Evolutionary conservation across 805 yeast genomes (phyloP).

Genomic region (Kazachstania kunashirensis): DNA sequence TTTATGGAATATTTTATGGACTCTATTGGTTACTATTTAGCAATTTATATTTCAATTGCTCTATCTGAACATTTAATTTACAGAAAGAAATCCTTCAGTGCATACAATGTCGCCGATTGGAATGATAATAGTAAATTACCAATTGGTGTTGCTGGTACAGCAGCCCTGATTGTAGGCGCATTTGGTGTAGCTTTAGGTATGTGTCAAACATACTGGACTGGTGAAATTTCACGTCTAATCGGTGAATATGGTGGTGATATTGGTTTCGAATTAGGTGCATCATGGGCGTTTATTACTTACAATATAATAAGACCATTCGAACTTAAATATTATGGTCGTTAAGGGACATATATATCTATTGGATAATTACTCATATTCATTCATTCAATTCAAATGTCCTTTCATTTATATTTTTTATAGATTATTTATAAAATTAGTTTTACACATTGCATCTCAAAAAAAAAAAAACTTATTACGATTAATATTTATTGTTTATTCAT

Average conservation of each 20-base stretch:
- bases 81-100: constrained; percentile 48
- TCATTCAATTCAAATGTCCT: background rate
- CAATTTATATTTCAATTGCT: constrained; percentile 68
- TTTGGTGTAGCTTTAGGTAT: constrained; percentile 84
- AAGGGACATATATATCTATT: background rate
- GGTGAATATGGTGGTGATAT: constrained; percentile 74
- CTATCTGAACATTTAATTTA: constrained; percentile 78
- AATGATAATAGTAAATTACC: constrained; percentile 52
- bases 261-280: constrained; percentile 70
- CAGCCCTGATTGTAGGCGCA: constrained; percentile 73
- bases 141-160: constrained; percentile 65
- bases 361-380: background rate
- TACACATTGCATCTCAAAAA: background rate
- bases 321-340: constrained; percentile 45
- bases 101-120: constrained; percentile 57
- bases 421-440: background rate
- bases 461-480: background rate
- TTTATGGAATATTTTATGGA: constrained; percentile 86
- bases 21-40: constrained; percentile 82
- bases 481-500: background rate
- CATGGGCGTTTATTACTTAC: constrained; percentile 56
- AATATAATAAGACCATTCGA: constrained; percentile 54
- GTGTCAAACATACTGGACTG: constrained; percentile 77
- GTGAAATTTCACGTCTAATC: constrained; percentile 53
- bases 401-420: background rate